Evolutionary conservation across 192 early-diverging fungal genomes (phyloP).

Genomic region (Gonapodya prolifera): DNA sequence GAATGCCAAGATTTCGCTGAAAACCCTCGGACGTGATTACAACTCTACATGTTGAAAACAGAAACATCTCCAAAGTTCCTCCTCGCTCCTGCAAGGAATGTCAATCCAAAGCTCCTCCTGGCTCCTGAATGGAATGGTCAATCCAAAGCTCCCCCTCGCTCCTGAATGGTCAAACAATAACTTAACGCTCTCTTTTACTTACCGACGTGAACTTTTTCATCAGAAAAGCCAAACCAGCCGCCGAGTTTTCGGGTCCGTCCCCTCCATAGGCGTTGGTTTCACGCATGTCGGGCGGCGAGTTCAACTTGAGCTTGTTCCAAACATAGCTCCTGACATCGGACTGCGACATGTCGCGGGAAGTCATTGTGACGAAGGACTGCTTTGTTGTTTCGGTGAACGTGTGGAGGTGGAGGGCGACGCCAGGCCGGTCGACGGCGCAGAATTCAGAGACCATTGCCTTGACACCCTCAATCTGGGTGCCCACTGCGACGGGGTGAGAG

Average conservation of each 20-base stretch:
- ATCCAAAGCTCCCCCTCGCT: too few relatives aligned
- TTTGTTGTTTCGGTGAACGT: constrained; percentile 12
- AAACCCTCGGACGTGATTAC: too few relatives aligned
- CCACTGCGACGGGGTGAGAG: constrained; percentile 4
- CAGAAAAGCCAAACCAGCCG: constrained; percentile 9
- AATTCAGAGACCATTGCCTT: constrained; percentile 13
- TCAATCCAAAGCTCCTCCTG: too few relatives aligned
- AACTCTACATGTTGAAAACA: too few relatives aligned
- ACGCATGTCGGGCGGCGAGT: background rate
- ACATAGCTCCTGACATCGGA: background rate
- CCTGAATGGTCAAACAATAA: background rate
- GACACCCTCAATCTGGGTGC: constrained; percentile 14
- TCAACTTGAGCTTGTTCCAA: background rate
- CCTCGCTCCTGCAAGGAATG: too few relatives aligned
- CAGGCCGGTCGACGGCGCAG: constrained; percentile 9
- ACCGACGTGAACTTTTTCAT: constrained; percentile 6
- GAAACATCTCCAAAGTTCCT: too few relatives aligned
- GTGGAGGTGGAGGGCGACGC: constrained; percentile 10
- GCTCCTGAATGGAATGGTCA: too few relatives aligned
- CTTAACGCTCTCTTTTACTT: background rate
- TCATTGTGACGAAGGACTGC: background rate
- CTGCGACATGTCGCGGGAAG: background rate
- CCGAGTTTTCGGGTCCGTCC: constrained; percentile 19
- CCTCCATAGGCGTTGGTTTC: constrained; percentile 9
- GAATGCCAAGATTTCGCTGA: too few relatives aligned